Base-by-base conservation (phyloP, 805 yeast genomes). In the Candida insectorum region DNA sequence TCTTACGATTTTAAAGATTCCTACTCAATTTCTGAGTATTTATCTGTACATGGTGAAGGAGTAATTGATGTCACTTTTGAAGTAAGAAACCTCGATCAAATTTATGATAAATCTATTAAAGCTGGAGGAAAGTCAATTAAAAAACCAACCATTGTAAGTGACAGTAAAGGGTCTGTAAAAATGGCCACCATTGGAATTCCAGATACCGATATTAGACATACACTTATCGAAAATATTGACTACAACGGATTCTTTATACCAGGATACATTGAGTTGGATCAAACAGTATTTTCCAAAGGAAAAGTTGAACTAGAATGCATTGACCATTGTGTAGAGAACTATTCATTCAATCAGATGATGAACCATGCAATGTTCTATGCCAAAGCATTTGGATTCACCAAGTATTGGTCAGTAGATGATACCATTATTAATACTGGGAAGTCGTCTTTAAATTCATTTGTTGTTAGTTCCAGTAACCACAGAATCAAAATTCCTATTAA, bases 371-470 rank as follows among this genome's bases (percentile, higher is more conserved):
- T 61, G 12, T 71, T 73, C 37, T 85, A 87, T 56, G 73, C 77
- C 18, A 55, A 59, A 16, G 72, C 75, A 2, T 75, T 85, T 45
- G 88, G 88, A 1, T 83, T 86, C 58, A 87, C 80, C 45, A 67
- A 77, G 49, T 85, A 76, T 52, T 84, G 94, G 93, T 81, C 91
- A 1, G 94, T 83, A 9, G 95, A 85, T 53, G 95, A 86, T 42
- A 67, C 65, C 29, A 84, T 80, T 43, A 74, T 86, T n/a, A 68
- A 71, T 31, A 85, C 95, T 0, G 77, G 74, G 33, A 77, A 62
- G 44, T 74, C 88, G 2, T 84, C 93, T 0, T 69, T 85, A 36
- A 68, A 74, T 34, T 81, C 94, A 9, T 73, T 78, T 16, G 95
- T 86, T 10, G 81, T 86, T 88, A 75, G 89, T 0, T 76, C 84